Base-by-base conservation (phyloP, 192 early-diverging fungal genomes). In the Podochytrium sp. region DNA sequence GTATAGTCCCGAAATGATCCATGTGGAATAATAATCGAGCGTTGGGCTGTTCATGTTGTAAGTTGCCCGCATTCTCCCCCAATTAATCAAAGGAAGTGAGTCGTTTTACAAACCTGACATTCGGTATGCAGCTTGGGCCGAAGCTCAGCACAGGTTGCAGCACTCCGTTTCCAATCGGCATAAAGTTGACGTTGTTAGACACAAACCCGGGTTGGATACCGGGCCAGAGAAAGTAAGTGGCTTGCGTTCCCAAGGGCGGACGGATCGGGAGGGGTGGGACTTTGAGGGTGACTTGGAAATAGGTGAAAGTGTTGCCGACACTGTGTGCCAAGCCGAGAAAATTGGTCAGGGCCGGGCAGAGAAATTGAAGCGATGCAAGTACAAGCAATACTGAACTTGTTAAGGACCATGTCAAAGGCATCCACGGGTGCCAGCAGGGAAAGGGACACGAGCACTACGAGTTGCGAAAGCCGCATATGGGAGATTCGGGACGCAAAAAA, bases 161-260 rank as follows among this genome's bases (percentile, higher is more conserved):
- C 27, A 74, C 73, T 1, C 73, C 73, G 42, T 74, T 74, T 30
- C 56, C 65, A 33, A 74, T 56, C 18, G 73, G 62, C 34, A 25
- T 4, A 37, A 52, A 68, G 49, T 74, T 68, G 41, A 52, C 5
- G 58, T 51, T 52, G 58, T 61, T 69, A 16, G 30, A 14, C 5
- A 25, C 42, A 42, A 65, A 65, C 4, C 66, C 66, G 25, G 71
- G 71, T 35, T 73, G 71, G 27, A 73, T 18, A 18, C 71, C 71
- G 6, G 71, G 71, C 71, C 71, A 73, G 1, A 73, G 37, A 27
- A 73, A 73, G 30, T 39, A 69, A 0, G 66, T 69, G 16, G 27
- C 37, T 35, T 51, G 29, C 33, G 66, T 18, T 35, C 18, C 33
- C 16, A 23, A 20, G 20, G 12, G 41, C 1, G 63, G 63, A 25